Percentiles rank a stretch among this genome's conserved stretches.
Evolutionary conservation across 2,329 filamentous ascomycete genomes (phyloP).

Genomic region (Xylaria sp.): DNA sequence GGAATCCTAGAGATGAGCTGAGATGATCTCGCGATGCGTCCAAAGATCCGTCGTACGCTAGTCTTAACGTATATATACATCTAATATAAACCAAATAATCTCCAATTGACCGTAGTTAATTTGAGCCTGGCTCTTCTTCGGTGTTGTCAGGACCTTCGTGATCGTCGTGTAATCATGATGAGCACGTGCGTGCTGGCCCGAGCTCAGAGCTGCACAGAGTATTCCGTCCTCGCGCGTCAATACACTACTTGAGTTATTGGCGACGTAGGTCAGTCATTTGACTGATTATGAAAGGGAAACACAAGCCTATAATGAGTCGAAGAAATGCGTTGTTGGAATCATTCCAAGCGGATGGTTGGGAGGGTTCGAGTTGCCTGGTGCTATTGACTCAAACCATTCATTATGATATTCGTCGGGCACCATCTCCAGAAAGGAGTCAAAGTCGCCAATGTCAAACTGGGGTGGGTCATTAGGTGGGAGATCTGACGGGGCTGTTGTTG

Average conservation of each 20-base stretch:
- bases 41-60: neutral
- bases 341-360: neutral
- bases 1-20: constrained; percentile 12
- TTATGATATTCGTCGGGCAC: constrained; percentile 29
- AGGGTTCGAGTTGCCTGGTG: neutral
- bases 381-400: constrained; percentile 31
- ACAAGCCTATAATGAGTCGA: constrained; percentile 12
- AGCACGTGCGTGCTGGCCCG: neutral
- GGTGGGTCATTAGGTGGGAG: constrained; percentile 7
- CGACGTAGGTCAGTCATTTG: neutral
- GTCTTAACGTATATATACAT: constrained; percentile 2
- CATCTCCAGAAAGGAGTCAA: constrained; percentile 34
- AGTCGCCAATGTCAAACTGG: constrained; percentile 17
- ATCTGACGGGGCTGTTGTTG: neutral
- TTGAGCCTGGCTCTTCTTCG: neutral
- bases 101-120: neutral
- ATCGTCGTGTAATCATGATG: neutral
- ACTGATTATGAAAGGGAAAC: neutral
- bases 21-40: constrained; percentile 1
- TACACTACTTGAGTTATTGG: neutral
- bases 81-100: neutral
- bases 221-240: neutral
- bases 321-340: constrained; percentile 17
- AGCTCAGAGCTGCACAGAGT: constrained; percentile 3
- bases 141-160: neutral